These are phyloP conservation scores for Blyttiomyces sp. DNA, from an alignment of 371 early-diverging fungal genomes.

Conservation along the genomic window DNA sequence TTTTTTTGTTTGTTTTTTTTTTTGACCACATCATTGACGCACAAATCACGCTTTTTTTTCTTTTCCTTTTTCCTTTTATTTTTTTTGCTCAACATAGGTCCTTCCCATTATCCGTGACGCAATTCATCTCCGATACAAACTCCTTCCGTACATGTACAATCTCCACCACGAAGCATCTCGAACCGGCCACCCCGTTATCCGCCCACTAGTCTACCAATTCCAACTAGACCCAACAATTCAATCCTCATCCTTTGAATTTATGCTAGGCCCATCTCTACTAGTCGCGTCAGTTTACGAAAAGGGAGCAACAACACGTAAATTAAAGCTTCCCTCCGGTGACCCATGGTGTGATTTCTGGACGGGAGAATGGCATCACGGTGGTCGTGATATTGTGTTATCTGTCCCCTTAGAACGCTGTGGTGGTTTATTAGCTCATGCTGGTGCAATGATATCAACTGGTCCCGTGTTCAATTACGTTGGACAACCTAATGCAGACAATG, in stretches of 20 bases:
- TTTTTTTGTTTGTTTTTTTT: too few species aligned
- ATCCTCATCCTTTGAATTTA: conserved; percentile 50
- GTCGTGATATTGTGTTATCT: conserved; percentile 3
- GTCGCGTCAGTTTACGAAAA: conserved; percentile 51
- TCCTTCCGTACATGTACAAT: conserved; percentile 59
- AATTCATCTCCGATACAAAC: conserved; percentile 51
- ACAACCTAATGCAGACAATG: conserved; percentile 14
- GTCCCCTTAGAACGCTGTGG: conserved; percentile 31
- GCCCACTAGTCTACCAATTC: conserved; percentile 55
- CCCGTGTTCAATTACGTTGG: conserved; percentile 20
- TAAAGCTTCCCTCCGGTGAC: conserved; percentile 39
- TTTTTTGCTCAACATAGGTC: conserved; percentile 26
- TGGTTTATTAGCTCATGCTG: conserved; percentile 25
- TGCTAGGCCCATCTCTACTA: conserved; percentile 53
- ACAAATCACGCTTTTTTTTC: not conserved
- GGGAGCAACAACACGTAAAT: conserved; percentile 17
- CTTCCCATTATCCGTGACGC: conserved; percentile 52
- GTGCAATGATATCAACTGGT: conserved; percentile 32
- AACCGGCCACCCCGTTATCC: conserved; percentile 47
- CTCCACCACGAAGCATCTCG: conserved; percentile 39
- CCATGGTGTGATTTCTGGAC: conserved; percentile 35
- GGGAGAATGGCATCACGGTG: conserved; percentile 30
- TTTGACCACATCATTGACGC: too few species aligned
- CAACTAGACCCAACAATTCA: conserved; percentile 45
- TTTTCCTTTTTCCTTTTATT: not conserved